Base-by-base conservation (phyloP, 192 early-diverging fungal species). In the Umbelopsis isabellina region DNA sequence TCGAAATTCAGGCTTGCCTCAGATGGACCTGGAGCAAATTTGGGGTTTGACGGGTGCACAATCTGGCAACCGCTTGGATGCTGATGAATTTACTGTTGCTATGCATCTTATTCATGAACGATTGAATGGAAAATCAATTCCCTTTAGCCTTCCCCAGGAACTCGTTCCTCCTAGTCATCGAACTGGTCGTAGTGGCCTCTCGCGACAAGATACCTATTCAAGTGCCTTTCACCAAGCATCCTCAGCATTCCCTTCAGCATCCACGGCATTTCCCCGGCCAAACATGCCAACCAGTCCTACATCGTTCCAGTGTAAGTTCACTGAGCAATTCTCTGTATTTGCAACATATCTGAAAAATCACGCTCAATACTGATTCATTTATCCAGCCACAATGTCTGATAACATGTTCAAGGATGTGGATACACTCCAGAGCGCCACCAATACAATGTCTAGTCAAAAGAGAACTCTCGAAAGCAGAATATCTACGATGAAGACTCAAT, bases 81-180 rank as follows among this genome's bases (percentile, higher is more conserved):
- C 79, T 45, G 87, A 93, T 25, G 88, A 93, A 78, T 95, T 93
- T 81, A 86, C 86, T 0, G 87, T 93, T 4, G 90, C 92, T 20
- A 91, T 95, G 91, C 80, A 91, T 48, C 76, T 93, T 33, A 92
- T 92, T 66, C 84, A 86, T 73, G 80, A 78, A 49, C 84, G 78
- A 44, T 71, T 89, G 35, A 71, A 82, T 7, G 88, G 89, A 15
- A 77, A 66, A 0, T 74, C 77, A 0, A 80, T 92, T 15, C 55
- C 55, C 18, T 16, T 61, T 0, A 75, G 79, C 1, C 77, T 97
- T 30, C 94, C 96, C 4, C 79, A 85, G 8, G 92, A 95, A 23
- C 82, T 97, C 49, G 79, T 95, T 46, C 95, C 95, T 11, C 89
- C 92, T 10, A 61, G 55, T 18, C 55, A 35, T 10, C 55, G 30